Base-by-base conservation (phyloP, 352 stramenopile species). In the Aphanomyces cochlioides region DNA sequence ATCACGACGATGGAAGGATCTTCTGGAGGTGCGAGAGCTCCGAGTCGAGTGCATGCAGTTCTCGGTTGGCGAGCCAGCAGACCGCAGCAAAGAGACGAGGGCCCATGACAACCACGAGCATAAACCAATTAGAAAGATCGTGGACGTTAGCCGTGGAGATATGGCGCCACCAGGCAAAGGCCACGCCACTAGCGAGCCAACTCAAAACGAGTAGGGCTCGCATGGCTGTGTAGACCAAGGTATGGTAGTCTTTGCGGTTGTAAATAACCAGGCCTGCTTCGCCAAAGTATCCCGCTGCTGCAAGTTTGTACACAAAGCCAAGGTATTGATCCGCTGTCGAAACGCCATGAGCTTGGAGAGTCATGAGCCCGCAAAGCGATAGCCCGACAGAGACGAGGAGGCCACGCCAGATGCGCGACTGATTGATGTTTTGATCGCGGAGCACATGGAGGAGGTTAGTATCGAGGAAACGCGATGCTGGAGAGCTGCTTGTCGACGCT, bases 381-480 rank as follows among this genome's bases (percentile, higher is more conserved):
- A 39, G 7, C 41, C 59, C 59, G 13, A 56, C 5, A 13, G 8
- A 21, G 28, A 17, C 59, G 41, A 67, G 39, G 8, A 53, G 17
- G 7, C 41, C 39, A 28, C 38, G 41, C 59, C 59, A 67, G 7
- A 67, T 45, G 12, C 40, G 59, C 8, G 59, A 56, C 19, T 50
- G 59, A 17, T 41, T 56, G 59, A 56, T 56, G 19, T 53, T 67
- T 39, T 67, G 59, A 17, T 19, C n/a, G 39, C 43, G 41, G 6
- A 67, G 28, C 7, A 67, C 17, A 13, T 54, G 17, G 21, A 67
- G 39, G 28, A 67, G 43, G 3, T 54, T 41, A 15, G 36, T n/a
- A 3, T 61, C 54, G 10, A 40, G 7, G 50, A 34, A n/a, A 34
- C n/a, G 8, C n/a, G 50, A 13, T 1, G 50, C 50, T n/a, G 50